Evolutionary conservation across 768 basidiomycete genomes (phyloP).

Genomic region (Pleurotus pulmonarius): DNA sequence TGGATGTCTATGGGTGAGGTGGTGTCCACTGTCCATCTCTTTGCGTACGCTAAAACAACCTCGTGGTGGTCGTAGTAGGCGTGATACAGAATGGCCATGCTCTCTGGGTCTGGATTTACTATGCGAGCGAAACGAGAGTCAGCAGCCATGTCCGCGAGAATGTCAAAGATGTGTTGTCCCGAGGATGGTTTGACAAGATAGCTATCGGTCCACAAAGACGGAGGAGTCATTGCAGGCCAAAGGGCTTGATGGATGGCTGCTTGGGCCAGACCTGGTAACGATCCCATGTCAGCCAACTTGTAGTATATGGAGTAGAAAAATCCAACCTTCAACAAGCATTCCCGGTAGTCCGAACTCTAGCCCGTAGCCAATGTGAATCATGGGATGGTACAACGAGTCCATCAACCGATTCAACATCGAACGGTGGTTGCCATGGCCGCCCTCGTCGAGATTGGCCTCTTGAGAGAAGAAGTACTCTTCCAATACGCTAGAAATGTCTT

Average conservation of each 20-base stretch:
- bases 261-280: slow-evolving; percentile 49
- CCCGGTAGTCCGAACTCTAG: slow-evolving; percentile 59
- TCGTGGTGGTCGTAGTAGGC: slow-evolving; percentile 1
- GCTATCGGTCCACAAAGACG: slow-evolving; percentile 10
- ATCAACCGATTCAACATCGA: slow-evolving; percentile 57
- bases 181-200: background rate
- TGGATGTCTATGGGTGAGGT: slow-evolving; percentile 25
- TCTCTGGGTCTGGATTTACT: slow-evolving; percentile 7
- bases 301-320: background rate
- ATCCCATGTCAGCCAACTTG: background rate
- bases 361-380: slow-evolving; percentile 64
- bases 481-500: slow-evolving; percentile 39
- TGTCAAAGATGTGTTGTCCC: slow-evolving; percentile 40
- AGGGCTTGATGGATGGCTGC: slow-evolving; percentile 44
- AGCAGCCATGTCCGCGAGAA: slow-evolving; percentile 50
- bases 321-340: slow-evolving; percentile 56
- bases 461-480: slow-evolving; percentile 61
- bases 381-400: slow-evolving; percentile 55
- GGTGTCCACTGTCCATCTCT: slow-evolving; percentile 20
- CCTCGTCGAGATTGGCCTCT: slow-evolving; percentile 39
- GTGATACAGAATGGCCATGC: background rate
- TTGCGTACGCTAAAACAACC: slow-evolving; percentile 15
- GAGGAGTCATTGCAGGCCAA: slow-evolving; percentile 26
- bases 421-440: no score
- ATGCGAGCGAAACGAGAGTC: slow-evolving; percentile 35